phyloP scores from a whole-genome alignment of 768 basidiomycete species.

The Trametopsis cervina region DNA sequence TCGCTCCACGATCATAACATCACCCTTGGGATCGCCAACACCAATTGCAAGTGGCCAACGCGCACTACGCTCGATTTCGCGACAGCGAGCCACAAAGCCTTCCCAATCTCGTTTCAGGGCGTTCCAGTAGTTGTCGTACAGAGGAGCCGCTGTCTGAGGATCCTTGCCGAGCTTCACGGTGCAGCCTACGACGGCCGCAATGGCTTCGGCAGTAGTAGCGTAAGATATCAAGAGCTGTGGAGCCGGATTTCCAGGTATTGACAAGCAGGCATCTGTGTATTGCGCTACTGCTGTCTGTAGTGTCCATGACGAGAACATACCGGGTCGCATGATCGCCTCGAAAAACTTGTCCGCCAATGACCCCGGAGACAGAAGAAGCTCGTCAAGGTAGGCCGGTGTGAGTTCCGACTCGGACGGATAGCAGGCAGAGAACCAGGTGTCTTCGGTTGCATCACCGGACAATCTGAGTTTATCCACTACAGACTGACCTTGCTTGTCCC shows the following conservation, averaged over 20 bases:
- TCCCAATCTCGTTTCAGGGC: conserved; percentile 92
- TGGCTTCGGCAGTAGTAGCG: conserved; percentile 62
- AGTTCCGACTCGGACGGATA: conserved; percentile 70
- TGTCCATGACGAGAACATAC: conserved; percentile 79
- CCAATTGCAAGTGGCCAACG: conserved; percentile 74
- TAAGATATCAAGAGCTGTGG: conserved; percentile 57
- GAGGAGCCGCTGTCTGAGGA: conserved; percentile 71
- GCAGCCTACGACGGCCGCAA: conserved; percentile 81
- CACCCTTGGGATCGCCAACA: conserved; percentile 29
- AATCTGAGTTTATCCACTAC: conserved; percentile 41
- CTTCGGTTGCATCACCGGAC: conserved; percentile 25
- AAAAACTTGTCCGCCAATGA: conserved; percentile 77
- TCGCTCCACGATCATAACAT: conserved; percentile 63
- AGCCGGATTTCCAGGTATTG: conserved; percentile 50
- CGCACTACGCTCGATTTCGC: conserved; percentile 82
- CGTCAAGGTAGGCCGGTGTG: conserved; percentile 85
- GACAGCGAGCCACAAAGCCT: conserved; percentile 86
- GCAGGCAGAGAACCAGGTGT: conserved; percentile 46
- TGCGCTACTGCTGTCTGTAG: conserved; percentile 77
- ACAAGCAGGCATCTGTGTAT: conserved; percentile 68
- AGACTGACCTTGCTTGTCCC: conserved; percentile 77
- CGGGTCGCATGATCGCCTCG: conserved; percentile 78
- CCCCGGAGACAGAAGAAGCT: conserved; percentile 62
- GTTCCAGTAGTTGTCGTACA: conserved; percentile 76
- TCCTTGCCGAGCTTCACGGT: conserved; percentile 70